Conservation (phyloP, 2,329 filamentous ascomycete genomes). For the Pseudopithomyces chartarum region DNA sequence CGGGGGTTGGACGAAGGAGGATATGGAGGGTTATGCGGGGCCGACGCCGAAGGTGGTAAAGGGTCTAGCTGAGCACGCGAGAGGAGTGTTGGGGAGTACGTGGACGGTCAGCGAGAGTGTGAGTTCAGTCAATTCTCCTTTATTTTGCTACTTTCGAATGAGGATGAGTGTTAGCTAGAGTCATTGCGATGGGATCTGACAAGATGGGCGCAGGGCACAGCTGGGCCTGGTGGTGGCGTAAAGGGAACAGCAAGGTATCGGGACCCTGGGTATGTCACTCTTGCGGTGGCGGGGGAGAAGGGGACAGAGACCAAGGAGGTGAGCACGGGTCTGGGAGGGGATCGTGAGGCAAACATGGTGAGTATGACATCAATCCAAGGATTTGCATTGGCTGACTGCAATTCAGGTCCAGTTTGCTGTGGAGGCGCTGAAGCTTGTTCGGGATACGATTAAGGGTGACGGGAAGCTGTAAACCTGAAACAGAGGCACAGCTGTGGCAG, state of each 20-base stretch:
- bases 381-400: background rate
- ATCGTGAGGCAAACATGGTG: constrained; percentile 68
- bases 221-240: constrained; percentile 64
- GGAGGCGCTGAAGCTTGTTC: constrained; percentile 61
- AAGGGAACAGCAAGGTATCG: constrained; percentile 59
- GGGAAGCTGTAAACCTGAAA: constrained; percentile 40
- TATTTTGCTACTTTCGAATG: no score
- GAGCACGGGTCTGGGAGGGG: constrained; percentile 58
- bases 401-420: constrained; percentile 55
- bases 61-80: constrained; percentile 61
- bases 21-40: constrained; percentile 60
- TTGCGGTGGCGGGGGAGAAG: constrained; percentile 62
- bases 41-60: constrained; percentile 64
- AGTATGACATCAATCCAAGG: background rate
- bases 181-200: background rate
- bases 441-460: constrained; percentile 59
- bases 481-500: background rate
- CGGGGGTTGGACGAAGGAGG: constrained; percentile 64
- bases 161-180: background rate
- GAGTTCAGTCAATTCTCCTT: constrained; percentile 40
- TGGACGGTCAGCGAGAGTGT: constrained; percentile 66
- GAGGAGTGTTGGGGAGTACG: constrained; percentile 60
- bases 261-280: constrained; percentile 66
- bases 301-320: constrained; percentile 60
- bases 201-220: constrained; percentile 31